These are phyloP conservation scores for Hyphodiscus sp. DNA, from an alignment of 2,329 filamentous ascomycete genomes.

Conservation along the genomic window DNA sequence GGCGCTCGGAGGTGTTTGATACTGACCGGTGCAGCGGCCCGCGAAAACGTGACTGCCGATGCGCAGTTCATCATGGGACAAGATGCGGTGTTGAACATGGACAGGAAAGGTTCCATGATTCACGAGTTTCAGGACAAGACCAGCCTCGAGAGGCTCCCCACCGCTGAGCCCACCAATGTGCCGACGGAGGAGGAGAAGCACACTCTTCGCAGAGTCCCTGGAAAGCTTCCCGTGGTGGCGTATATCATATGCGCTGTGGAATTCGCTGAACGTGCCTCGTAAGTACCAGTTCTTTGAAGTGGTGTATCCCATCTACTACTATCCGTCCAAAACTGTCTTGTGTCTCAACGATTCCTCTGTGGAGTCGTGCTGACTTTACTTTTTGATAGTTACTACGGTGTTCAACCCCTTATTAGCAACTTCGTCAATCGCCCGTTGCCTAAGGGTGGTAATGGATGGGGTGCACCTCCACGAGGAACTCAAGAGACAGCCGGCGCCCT, in stretches of 20 bases:
- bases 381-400: constrained; percentile 55
- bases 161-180: background rate
- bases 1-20: background rate
- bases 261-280: constrained; percentile 67
- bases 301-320: too few species aligned
- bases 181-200: constrained; percentile 52
- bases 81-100: background rate
- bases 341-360: too few species aligned
- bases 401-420: constrained; percentile 51
- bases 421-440: constrained; percentile 57
- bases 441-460: constrained; percentile 32
- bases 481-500: constrained; percentile 45
- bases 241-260: constrained; percentile 70
- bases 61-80: background rate
- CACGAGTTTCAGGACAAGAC: background rate
- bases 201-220: constrained; percentile 56
- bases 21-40: background rate
- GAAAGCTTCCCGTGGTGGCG: constrained; percentile 57
- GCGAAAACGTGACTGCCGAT: background rate
- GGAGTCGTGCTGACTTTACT: too few species aligned
- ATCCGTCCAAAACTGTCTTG: too few species aligned
- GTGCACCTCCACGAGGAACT: constrained; percentile 32
- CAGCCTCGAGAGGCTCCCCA: background rate
- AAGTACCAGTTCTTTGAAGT: too few species aligned
- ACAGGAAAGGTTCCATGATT: background rate